These are phyloP conservation scores for Backusella psychrophila DNA, from an alignment of 192 early-diverging fungal genomes.

Conservation along the genomic window DNA sequence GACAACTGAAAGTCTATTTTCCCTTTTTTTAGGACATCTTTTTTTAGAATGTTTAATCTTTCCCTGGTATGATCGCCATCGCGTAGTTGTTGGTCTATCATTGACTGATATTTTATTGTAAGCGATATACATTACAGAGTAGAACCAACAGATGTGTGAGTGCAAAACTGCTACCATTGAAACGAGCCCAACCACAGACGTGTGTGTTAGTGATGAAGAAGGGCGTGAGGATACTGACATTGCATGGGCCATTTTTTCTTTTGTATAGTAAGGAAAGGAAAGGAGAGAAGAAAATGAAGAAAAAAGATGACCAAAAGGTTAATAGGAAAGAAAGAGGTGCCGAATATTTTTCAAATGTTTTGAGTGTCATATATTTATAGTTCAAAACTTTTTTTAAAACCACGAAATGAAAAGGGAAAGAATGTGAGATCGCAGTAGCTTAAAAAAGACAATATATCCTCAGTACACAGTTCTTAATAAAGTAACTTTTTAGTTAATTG, in stretches of 20 bases:
- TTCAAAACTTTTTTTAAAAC: neutral
- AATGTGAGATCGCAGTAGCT: neutral
- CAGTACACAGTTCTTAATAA: neutral
- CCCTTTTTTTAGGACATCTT: neutral
- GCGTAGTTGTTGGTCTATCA: neutral
- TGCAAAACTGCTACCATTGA: conserved; percentile 1
- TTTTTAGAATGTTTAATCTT: neutral
- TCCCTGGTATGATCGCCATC: neutral
- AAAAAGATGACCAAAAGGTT: neutral
- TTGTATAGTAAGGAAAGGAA: neutral
- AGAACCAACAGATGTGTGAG: neutral
- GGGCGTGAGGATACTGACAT: neutral
- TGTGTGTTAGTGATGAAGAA: neutral
- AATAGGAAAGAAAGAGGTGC: conserved; percentile 6
- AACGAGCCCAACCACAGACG: neutral
- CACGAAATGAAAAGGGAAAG: neutral
- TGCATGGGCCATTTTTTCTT: neutral
- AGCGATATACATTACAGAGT: conserved; percentile 2
- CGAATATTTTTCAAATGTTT: neutral
- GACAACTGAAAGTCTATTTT: neutral
- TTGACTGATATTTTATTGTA: neutral
- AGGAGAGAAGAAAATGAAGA: neutral
- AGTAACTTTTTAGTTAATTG: neutral
- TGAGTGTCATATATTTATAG: neutral
- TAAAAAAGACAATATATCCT: neutral